Percentiles rank a stretch among this genome's conserved stretches.
phyloP scores from a whole-genome alignment of 805 yeast species.

The Candida saitoana region DNA sequence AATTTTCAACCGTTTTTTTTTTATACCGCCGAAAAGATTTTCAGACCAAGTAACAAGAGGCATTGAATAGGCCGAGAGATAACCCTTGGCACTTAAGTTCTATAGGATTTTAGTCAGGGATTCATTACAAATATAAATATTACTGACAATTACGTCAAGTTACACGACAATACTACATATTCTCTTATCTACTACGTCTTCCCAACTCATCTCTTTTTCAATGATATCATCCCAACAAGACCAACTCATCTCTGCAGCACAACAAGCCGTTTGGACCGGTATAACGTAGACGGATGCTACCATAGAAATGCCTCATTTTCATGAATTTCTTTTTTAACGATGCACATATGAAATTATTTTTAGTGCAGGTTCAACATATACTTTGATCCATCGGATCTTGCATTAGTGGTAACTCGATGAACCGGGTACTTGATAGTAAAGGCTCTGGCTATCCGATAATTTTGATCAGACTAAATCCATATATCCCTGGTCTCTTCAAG shows the following conservation, averaged over 20 bases:
- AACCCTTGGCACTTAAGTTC: too few species aligned
- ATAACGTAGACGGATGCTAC: neutral
- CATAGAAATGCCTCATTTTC: neutral
- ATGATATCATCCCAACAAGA: neutral
- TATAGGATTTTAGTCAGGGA: too few species aligned
- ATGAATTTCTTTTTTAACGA: neutral
- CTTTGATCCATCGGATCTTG: neutral
- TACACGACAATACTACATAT: neutral
- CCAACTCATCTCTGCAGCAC: neutral
- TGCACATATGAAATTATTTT: neutral
- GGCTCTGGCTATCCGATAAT: neutral
- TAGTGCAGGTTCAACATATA: neutral
- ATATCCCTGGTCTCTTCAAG: conserved; percentile 4
- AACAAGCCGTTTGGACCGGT: neutral
- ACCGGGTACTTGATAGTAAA: neutral
- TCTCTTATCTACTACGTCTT: neutral
- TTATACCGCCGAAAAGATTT: neutral
- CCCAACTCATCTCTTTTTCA: neutral
- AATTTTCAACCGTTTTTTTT: neutral
- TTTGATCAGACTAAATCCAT: conserved; percentile 5
- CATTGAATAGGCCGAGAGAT: too few species aligned
- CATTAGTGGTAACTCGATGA: neutral
- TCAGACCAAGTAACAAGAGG: too few species aligned
- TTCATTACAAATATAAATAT: too few species aligned
- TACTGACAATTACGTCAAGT: neutral